Evolutionary conservation across 148 eudicot genomes (phyloP), one percentile per base, ranked within the genome.

Genomic region (Nepenthes gracilis): DNA sequence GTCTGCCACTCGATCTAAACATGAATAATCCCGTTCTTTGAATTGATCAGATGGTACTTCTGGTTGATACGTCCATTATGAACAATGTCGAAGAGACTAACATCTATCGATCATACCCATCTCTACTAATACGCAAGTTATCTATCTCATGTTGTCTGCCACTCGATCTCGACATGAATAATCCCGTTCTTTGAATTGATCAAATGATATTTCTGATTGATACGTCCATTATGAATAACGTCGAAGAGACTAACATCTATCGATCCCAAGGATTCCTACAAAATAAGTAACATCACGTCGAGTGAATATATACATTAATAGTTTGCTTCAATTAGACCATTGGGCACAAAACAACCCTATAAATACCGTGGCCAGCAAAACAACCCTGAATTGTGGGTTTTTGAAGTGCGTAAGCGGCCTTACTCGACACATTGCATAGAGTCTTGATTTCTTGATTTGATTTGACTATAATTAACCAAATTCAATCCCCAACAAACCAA

Each of bases 221-320:
- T 83, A 45, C 83, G 83, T 11, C 83, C 97, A 32, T 91, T 91
- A 73, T 78, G 36, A 67, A 91, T 85, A 1, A 88, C 93, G 60
- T 91, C 97, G n/a, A 57, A 77, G 10, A 91, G 88, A 54, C 67
- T 71, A 35, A 91, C 81, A 14, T 83, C 85, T 47, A 83, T 88
- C 65, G 74, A 75, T 6, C 97, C 97, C 56, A 91, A 68, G 3
- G 93, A 75, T 68, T 91, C 97, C 97, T 87, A 57, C 62, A 70
- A 40, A 4, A 40, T 33, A 47, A 57, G 8, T 11, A 38, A 54
- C 23, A 23, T 23, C 23, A 23, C 0, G 23, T 23, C 0, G 23
- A 23, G 23, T 23, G 23, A 23, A 23, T 23, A 23, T 23, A 23
- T 23, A 23, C 23, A 0, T 23, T 23, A 23, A 23, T 23, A 23